Evolutionary conservation across 805 yeast genomes (phyloP), one percentile per base, ranked within the genome.

Genomic region (Suhomyces xylopsoci): DNA sequence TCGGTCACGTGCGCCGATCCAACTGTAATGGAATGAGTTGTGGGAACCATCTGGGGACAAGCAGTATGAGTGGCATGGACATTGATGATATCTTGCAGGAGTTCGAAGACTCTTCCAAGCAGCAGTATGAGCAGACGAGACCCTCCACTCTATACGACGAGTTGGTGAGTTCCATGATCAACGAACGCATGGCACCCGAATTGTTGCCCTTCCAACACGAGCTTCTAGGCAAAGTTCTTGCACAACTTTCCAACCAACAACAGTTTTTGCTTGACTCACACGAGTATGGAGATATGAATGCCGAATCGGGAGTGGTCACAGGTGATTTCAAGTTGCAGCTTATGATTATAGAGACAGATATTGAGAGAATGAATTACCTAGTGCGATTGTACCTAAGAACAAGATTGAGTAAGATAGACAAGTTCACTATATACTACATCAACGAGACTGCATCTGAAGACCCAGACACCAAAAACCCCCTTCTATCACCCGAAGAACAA

Each of bases 161-260:
- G 30, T 71, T 92, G 44, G 76, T 81, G 20, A 78, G 76, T 26
- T 82, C 84, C 2, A 93, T 97, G 97, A 71, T 87, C 28, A 81
- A 87, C 49, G 99, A 94, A 65, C 78, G 97, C 51, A 83, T 83
- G 78, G 76, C 94, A 1, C 98, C 97, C 0, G 97, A 90, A 53
- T 69, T 94, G n/a, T 71, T 93, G 45, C 88, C 86, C 1, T 93
- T 87, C 64, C 84, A 90, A 54, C 78, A 77, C 14, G 75, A 69
- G 3, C 71, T 91, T 36, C 67, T 94, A 60, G 79, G 78, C 3
- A 67, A 83, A 36, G 78, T 88, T 20, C 66, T 90, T 52, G 69
- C 67, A 1, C 77, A 88, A 56, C 73, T 92, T 26, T 81, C 87
- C 51, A 74, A 74, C 46, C 92, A 90, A 67, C 83, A 90, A 52